These are phyloP conservation scores for Hypericum androsaemum DNA, from an alignment of 345 rosid genomes.

Conservation along the genomic window DNA sequence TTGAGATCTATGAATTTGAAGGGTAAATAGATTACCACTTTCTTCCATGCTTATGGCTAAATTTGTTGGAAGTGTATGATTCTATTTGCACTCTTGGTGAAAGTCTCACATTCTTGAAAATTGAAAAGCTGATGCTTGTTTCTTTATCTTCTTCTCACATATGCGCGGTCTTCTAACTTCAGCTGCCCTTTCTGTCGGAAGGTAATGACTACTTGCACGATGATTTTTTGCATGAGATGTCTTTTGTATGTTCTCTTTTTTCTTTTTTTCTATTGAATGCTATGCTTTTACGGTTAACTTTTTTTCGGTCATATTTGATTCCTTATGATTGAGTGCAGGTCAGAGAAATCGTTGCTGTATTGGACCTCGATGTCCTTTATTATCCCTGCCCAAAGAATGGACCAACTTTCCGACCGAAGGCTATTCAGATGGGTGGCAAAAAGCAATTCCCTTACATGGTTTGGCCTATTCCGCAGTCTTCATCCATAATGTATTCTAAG, in stretches of 20 bases:
- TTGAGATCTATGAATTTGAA: constrained; percentile 91
- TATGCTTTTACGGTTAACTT: background rate
- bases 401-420: constrained; percentile 82
- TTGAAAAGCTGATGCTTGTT: constrained; percentile 13
- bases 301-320: background rate
- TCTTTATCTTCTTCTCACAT: constrained; percentile 12
- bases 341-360: constrained; percentile 75
- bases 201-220: constrained; percentile 33
- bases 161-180: constrained; percentile 24
- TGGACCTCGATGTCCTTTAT: constrained; percentile 87
- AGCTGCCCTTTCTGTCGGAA: constrained; percentile 98
- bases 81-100: constrained; percentile 10
- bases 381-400: constrained; percentile 92
- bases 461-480: constrained; percentile 21
- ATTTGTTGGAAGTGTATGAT: background rate
- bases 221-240: background rate
- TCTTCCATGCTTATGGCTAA: background rate
- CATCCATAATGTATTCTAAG: no score
- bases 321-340: constrained; percentile 38
- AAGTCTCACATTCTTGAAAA: background rate
- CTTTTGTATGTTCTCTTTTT: background rate
- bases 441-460: constrained; percentile 96
- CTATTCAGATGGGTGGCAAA: constrained; percentile 74
- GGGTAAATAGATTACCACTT: constrained; percentile 30
- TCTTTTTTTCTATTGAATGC: background rate